Base-by-base conservation (phyloP, 2,329 filamentous ascomycete genomes). In the Diaporthe batatas region DNA sequence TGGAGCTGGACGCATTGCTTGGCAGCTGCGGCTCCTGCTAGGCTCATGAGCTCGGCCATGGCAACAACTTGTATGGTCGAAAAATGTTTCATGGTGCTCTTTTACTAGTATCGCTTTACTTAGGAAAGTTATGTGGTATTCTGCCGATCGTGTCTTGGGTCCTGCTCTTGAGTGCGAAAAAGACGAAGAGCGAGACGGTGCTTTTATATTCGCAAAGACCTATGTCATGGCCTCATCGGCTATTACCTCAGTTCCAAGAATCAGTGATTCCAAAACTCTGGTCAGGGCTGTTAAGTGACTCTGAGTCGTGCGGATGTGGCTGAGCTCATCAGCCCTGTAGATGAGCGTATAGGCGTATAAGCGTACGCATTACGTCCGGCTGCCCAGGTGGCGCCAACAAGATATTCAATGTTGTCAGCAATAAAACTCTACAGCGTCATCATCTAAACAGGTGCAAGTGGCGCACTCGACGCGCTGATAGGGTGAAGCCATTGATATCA, bases 1-100 rank as follows among this genome's bases (percentile, higher is more conserved):
- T 72, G 29, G 25, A 74, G 65, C 51, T 74, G 57, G 21, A 71
- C 67, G 58, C 73, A 74, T 54, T 72, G 69, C 64, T 68, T 68
- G 44, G 49, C 34, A 25, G 21, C n/a, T 59, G 47, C 64, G 34
- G 64, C 47, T 54, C 32, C 32, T 51, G 49, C 32, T 23, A 68
- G n/a, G 14, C 32, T 8, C 49, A 54, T 39, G 49, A 39, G 47
- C 57, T 39, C 36, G 21, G 57, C 57, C 57, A 59, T 36, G 36
- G 57, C 36, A 36, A 59, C 6, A 29, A 59, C 29, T 29, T 29
- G 29, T 5, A 29, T 59, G 6, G 42, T 18, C 11, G 36, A 44
- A 6, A 7, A 44, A 42, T 59, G 14, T 23, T 59, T 59, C 57
- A 59, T 59, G n/a, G 7, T 59, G 36, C 14, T 44, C n/a, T 25